Conservation (phyloP, 805 yeast species). For the Cyberlindnera sargentensis region DNA sequence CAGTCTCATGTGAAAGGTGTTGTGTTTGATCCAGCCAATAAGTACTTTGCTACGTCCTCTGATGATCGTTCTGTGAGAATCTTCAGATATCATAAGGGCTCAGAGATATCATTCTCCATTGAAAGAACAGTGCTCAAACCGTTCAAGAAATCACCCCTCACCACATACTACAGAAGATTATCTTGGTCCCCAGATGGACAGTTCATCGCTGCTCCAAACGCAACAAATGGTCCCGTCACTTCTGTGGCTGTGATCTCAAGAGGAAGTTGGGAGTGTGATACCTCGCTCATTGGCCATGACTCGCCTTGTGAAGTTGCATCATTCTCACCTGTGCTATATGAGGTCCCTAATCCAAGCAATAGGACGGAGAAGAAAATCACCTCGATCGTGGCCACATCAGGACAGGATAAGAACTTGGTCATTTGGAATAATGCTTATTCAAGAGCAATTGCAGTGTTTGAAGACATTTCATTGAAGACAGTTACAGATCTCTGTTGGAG, state of each 20-base stretch:
- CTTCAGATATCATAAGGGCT: conserved; percentile 73
- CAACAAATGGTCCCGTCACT: conserved; percentile 76
- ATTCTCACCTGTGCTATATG: conserved; percentile 65
- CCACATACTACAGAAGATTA: conserved; percentile 79
- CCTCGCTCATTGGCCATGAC: conserved; percentile 75
- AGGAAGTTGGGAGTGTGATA: conserved; percentile 73
- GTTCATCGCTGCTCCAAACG: conserved; percentile 79
- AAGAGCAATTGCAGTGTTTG: conserved; percentile 74
- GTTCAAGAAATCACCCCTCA: conserved; percentile 80
- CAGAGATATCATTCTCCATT: conserved; percentile 76
- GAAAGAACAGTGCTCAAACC: conserved; percentile 83
- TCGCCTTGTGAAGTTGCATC: conserved; percentile 78
- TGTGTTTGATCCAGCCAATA: conserved; percentile 96
- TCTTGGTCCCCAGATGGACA: conserved; percentile 94
- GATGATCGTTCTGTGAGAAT: conserved; percentile 91
- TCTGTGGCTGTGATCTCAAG: conserved; percentile 67
- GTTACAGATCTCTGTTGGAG: conserved; percentile 90
- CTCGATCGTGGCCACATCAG: conserved; percentile 89
- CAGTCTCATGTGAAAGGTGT: conserved; percentile 95
- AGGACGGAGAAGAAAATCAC: conserved; percentile 33
- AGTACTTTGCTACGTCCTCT: conserved; percentile 93
- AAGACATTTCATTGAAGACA: conserved; percentile 66
- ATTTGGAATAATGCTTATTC: conserved; percentile 79
- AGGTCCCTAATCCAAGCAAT: conserved; percentile 15
- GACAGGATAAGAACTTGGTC: conserved; percentile 85